These are phyloP conservation scores for Pseudopithomyces chartarum DNA, from an alignment of 2,329 filamentous ascomycete genomes.

Conservation along the genomic window DNA sequence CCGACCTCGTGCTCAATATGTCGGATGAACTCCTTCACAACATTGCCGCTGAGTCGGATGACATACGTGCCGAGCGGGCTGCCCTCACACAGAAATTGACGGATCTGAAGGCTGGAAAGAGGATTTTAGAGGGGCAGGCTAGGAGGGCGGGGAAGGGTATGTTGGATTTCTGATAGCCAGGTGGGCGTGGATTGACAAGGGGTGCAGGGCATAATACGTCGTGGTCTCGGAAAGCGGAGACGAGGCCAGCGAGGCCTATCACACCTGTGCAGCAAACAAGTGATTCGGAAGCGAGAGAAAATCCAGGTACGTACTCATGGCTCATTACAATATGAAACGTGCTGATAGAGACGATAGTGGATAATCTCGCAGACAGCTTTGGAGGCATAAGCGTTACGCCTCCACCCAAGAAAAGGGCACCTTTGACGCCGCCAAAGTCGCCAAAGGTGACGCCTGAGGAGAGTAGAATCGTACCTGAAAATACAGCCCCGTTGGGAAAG, in stretches of 20 bases:
- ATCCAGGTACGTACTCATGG: background rate
- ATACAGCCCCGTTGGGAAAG: too few species aligned
- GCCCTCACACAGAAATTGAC: constrained; percentile 18
- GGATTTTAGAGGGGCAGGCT: constrained; percentile 21
- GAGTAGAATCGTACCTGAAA: too few species aligned
- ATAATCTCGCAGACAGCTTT: background rate
- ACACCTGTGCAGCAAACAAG: background rate
- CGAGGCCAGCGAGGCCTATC: background rate
- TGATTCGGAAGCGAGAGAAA: too few species aligned
- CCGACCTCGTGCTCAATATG: constrained; percentile 23
- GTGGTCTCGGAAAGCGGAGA: background rate
- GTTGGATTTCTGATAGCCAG: background rate
- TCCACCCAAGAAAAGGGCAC: background rate
- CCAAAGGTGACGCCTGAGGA: background rate
- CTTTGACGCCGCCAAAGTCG: background rate
- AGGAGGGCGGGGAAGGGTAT: constrained; percentile 13
- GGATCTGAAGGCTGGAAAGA: constrained; percentile 19
- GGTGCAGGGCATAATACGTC: background rate
- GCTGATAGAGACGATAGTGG: too few species aligned
- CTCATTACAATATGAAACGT: too few species aligned
- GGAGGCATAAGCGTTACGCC: background rate
- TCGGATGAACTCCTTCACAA: constrained; percentile 22
- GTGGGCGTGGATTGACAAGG: too few species aligned
- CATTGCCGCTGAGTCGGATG: constrained; percentile 34
- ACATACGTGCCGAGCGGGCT: constrained; percentile 18